A percentile compares a stretch with the other conserved stretches of the same genome.
phyloP scores from a whole-genome alignment of 495 filamentous ascomycete genomes.

The Trichoderma orchidacearum region DNA sequence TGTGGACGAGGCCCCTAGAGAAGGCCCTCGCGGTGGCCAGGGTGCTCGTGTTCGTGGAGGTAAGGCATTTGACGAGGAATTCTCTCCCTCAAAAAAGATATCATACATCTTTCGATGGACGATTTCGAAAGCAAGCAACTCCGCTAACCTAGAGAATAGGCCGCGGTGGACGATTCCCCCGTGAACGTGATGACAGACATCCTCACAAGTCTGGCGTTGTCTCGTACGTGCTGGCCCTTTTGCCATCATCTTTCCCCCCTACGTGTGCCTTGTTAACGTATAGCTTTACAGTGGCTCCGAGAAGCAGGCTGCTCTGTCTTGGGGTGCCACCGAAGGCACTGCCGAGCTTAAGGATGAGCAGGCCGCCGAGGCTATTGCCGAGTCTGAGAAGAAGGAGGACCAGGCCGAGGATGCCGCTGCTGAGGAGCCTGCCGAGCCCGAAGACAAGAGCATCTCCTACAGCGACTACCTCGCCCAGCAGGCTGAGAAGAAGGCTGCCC shows the following conservation, averaged over 20 bases:
- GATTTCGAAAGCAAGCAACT: neutral
- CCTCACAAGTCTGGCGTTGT: neutral
- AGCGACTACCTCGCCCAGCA: constrained; percentile 77
- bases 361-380: constrained; percentile 73
- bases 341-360: constrained; percentile 80
- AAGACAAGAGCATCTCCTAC: constrained; percentile 81
- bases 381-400: constrained; percentile 58
- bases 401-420: constrained; percentile 18
- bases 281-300: constrained; percentile 51
- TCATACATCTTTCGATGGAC: neutral
- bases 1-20: constrained; percentile 51
- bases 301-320: constrained; percentile 84
- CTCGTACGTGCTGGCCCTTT: constrained; percentile 53
- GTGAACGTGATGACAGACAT: constrained; percentile 67
- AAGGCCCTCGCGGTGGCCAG: constrained; percentile 36
- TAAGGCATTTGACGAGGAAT: constrained; percentile 11
- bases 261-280: constrained; percentile 2
- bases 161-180: constrained; percentile 28
- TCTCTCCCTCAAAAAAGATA: constrained; percentile 1
- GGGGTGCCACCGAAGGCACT: constrained; percentile 70
- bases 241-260: constrained; percentile 29
- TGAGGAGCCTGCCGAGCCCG: constrained; percentile 43
- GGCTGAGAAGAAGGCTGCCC: constrained; percentile 65
- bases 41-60: constrained; percentile 47
- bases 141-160: constrained; percentile 12